Percentiles rank a stretch among this genome's conserved stretches.
Evolutionary conservation across 2,329 filamentous ascomycete species (phyloP).

Genomic region (Metarhizium anisopliae): DNA sequence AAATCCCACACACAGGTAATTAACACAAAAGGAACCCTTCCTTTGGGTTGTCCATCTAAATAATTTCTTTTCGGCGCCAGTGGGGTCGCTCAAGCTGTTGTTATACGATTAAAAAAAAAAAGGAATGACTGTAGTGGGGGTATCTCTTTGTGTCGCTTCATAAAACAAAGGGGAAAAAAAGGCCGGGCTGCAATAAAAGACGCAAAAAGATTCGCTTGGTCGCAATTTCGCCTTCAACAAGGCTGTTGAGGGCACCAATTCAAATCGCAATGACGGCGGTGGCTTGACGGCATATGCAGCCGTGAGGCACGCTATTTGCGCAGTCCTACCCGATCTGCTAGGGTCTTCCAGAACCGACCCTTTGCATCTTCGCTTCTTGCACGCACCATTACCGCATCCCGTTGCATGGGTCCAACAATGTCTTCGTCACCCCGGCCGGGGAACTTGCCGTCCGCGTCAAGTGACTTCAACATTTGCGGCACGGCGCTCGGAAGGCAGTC

Average conservation of each 20-base stretch:
- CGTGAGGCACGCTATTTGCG: conserved; percentile 8
- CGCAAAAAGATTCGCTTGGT: neutral
- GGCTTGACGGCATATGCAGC: neutral
- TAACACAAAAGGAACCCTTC: neutral
- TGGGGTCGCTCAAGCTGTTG: neutral
- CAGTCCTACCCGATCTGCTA: conserved; percentile 35
- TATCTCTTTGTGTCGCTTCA: conserved; percentile 13
- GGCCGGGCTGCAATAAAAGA: neutral
- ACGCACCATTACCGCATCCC: conserved; percentile 44
- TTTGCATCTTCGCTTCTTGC: conserved; percentile 35
- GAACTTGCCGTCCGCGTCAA: conserved; percentile 73
- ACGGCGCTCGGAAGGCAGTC: conserved; percentile 55
- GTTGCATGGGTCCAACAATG: conserved; percentile 86
- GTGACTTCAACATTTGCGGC: conserved; percentile 57
- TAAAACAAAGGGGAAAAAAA: conserved; percentile 3
- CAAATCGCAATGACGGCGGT: neutral
- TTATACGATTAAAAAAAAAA: neutral
- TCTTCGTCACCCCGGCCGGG: conserved; percentile 81
- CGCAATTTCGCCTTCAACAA: neutral
- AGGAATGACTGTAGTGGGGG: conserved; percentile 18
- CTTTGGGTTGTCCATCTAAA: neutral
- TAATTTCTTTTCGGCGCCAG: neutral
- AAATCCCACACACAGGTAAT: neutral
- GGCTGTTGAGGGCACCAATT: neutral
- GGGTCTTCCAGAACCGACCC: conserved; percentile 38